Conservation (phyloP, 164 flowering plant genomes). For the Vitis rotundifolia region DNA sequence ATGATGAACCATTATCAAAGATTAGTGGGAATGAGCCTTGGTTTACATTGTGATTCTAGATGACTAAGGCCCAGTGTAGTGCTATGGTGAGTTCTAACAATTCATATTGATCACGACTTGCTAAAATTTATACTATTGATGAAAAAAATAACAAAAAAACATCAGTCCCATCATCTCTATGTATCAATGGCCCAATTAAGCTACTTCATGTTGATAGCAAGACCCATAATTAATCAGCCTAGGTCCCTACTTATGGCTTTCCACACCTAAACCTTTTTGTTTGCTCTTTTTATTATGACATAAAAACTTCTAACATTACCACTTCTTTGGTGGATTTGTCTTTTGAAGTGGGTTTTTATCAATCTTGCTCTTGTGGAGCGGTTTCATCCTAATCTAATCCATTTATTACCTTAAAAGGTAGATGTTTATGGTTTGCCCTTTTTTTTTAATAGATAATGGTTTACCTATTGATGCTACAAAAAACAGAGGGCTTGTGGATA, state of each 20-base stretch:
- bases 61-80: no score
- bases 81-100: background rate
- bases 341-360: conserved; percentile 69
- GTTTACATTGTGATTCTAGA: no score
- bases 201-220: no score
- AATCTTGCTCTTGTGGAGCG: conserved; percentile 81
- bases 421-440: conserved; percentile 74
- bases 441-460: no score
- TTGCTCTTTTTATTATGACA: background rate
- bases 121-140: no score
- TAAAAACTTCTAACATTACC: conserved; percentile 14
- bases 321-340: conserved; percentile 11
- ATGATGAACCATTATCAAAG: no score
- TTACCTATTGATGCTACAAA: conserved; percentile 54
- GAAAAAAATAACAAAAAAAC: conserved; percentile 7
- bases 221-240: no score
- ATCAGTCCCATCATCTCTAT: background rate
- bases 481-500: conserved; percentile 85
- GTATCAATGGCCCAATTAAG: background rate
- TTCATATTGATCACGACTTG: no score
- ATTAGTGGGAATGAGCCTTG: no score
- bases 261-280: background rate
- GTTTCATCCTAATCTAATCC: conserved; percentile 37
- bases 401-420: conserved; percentile 54
- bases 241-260: no score